A percentile compares a stretch with the other conserved stretches of the same genome.
Evolutionary conservation across 1,284 basidiomycete genomes (phyloP).

Genomic region (Leccinum subspadiceum): DNA sequence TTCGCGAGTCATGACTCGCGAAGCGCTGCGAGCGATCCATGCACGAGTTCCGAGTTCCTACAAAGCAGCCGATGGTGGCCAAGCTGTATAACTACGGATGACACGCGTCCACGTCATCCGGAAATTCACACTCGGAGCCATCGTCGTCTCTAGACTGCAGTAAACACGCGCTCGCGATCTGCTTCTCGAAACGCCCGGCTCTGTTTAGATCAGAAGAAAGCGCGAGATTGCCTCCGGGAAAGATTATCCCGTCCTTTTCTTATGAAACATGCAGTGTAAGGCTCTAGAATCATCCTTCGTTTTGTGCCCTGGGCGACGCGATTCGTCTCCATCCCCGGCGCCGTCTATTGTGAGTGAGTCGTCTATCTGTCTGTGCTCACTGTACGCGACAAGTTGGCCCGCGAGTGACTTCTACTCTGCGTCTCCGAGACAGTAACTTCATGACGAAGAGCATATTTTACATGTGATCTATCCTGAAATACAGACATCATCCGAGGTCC

Average conservation of each 20-base stretch:
- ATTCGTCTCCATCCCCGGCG: too few species aligned
- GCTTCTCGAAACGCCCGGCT: not conserved
- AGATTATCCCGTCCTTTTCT: not conserved
- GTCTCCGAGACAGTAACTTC: not conserved
- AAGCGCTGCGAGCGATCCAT: conserved; percentile 71
- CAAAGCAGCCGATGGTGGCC: not conserved
- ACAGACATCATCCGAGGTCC: conserved; percentile 6
- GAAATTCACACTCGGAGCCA: conserved; percentile 43
- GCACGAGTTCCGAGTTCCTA: conserved; percentile 89
- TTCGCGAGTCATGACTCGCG: conserved; percentile 49
- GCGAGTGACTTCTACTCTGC: not conserved
- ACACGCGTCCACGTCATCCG: conserved; percentile 66
- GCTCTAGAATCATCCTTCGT: not conserved
- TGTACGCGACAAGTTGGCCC: too few species aligned
- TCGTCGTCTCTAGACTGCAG: conserved; percentile 35
- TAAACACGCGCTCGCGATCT: conserved; percentile 41
- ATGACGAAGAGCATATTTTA: not conserved
- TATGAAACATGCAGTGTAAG: not conserved
- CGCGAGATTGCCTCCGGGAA: not conserved
- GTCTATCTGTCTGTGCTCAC: not conserved
- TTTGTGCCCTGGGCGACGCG: not conserved
- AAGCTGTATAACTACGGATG: not conserved
- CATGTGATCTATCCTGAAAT: not conserved
- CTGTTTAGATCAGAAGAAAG: not conserved
- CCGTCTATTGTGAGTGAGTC: not conserved